Percentiles rank a stretch among this genome's conserved stretches.
Conservation (phyloP, 2,329 filamentous ascomycete genomes). For the Microdochium bolleyi region DNA sequence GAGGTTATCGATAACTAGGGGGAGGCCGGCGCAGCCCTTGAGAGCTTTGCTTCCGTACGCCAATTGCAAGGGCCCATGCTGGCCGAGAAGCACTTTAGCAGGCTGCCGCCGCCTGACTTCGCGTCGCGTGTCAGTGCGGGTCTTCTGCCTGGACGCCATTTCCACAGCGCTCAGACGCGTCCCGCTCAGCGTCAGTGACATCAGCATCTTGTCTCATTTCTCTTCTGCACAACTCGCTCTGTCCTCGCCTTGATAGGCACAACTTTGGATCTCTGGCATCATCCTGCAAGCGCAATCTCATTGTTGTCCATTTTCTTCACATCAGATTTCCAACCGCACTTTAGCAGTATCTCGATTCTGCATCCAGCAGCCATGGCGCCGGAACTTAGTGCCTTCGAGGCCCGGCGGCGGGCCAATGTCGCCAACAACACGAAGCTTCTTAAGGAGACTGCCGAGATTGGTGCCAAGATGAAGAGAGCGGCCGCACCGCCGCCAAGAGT, state of each 20-base stretch:
- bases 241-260: background rate
- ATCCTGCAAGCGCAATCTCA: no score
- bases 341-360: conserved; percentile 4
- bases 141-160: background rate
- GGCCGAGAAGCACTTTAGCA: background rate
- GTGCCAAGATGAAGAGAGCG: conserved; percentile 58
- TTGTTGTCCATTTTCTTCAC: background rate
- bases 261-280: background rate
- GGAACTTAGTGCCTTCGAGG: conserved; percentile 76
- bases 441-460: conserved; percentile 65
- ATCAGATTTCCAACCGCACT: background rate
- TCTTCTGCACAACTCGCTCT: background rate
- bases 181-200: background rate
- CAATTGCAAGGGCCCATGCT: background rate
- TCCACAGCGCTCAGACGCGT: background rate
- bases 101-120: conserved; percentile 18
- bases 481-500: conserved; percentile 41
- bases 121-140: background rate
- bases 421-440: conserved; percentile 72
- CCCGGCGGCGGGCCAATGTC: conserved; percentile 77
- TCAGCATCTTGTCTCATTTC: background rate
- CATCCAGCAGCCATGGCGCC: conserved; percentile 33
- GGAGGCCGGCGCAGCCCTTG: background rate
- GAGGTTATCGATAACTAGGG: conserved; percentile 12
- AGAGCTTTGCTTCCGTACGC: background rate